phyloP scores from a whole-genome alignment of 73 alveolate species.

The Uronychia binucleata region DNA sequence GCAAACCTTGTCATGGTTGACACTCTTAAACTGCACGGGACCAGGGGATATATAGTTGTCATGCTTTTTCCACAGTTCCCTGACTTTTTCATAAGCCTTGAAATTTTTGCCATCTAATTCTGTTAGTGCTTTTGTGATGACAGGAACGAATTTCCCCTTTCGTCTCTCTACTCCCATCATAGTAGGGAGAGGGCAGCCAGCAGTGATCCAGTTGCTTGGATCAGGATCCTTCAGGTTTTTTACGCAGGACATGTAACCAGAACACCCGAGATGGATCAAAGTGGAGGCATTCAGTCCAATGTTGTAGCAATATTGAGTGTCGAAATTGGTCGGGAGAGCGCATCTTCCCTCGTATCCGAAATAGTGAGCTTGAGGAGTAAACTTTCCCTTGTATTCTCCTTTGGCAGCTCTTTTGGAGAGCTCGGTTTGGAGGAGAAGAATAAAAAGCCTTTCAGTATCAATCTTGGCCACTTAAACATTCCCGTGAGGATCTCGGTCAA shows the following conservation, averaged over 20 bases:
- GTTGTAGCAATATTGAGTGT: constrained; percentile 96
- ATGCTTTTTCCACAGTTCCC: constrained; percentile 52
- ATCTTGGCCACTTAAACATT: constrained; percentile 95
- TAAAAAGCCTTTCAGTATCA: constrained; percentile 96
- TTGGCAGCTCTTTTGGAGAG: constrained; percentile 74
- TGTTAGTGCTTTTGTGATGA: constrained; percentile 83
- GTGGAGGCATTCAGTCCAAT: constrained; percentile 90
- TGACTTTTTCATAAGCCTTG: constrained; percentile 49
- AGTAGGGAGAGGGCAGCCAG: constrained; percentile 86
- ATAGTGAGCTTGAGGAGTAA: constrained; percentile 83
- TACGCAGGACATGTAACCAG: constrained; percentile 82
- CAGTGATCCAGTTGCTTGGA: constrained; percentile 79
- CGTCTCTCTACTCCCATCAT: constrained; percentile 90
- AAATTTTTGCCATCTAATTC: constrained; percentile 81
- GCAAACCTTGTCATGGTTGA: constrained; percentile 24
- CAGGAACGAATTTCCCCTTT: constrained; percentile 91
- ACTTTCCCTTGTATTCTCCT: constrained; percentile 69
- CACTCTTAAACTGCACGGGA: constrained; percentile 87
- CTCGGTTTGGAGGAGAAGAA: constrained; percentile 87
- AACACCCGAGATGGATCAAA: constrained; percentile 51
- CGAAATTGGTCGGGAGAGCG: constrained; percentile 97
- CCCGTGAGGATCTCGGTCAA: constrained; percentile 99
- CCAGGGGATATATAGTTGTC: constrained; percentile 85
- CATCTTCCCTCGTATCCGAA: constrained; percentile 99
- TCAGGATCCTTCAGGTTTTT: constrained; percentile 42